Base-by-base conservation (phyloP, 768 basidiomycete genomes). In the Agrocybe praecox region DNA sequence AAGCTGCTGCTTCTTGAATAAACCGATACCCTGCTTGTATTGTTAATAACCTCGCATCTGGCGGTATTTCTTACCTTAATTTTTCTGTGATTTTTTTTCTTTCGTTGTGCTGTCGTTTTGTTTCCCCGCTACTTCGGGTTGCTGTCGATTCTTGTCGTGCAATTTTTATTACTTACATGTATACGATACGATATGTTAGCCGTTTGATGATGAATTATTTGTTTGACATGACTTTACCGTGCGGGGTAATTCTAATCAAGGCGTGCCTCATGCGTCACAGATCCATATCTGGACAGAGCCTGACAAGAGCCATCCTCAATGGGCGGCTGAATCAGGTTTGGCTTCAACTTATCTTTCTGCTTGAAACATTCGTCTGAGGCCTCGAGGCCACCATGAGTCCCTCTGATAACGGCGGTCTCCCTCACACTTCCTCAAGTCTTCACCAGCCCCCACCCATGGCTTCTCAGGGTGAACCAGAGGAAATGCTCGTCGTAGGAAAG, bases 401-500 rank as follows among this genome's bases (percentile, higher is more conserved):
- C 59, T 62, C 69, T 77, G 80, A 86, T 82, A 81, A 80, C 76
- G 76, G 80, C 52, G 76, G 78, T 85, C 66, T 81, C 83, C 66
- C 74, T 51, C 19, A 53, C 61, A 7, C 56, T 59, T 21, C 46
- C 19, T 57, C 55, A 60, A 60, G 21, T 34, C 49, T 44, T 33
- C 24, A n/a, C 33, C 44, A 49, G 50, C 52, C 52, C 45, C 19
- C 52, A 45, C 43, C 64, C 58, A 67, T 67, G 65, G 59, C 67
- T 66, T 69, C 70, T 63, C 69, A 70, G 61, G 67, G 67, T 69
- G 62, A 51, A 40, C 43, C 61, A 53, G 58, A 57, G 46, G 52
- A 56, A 42, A 56, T 58, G 43, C 55, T 55, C 45, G 50, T 64
- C 19, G 60, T 65, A 19, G 75, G 65, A 62, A 87, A 88, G 68